These are phyloP conservation scores for Dysphania ambrosioides DNA, from an alignment of 148 eudicot genomes.

Conservation along the genomic window DNA sequence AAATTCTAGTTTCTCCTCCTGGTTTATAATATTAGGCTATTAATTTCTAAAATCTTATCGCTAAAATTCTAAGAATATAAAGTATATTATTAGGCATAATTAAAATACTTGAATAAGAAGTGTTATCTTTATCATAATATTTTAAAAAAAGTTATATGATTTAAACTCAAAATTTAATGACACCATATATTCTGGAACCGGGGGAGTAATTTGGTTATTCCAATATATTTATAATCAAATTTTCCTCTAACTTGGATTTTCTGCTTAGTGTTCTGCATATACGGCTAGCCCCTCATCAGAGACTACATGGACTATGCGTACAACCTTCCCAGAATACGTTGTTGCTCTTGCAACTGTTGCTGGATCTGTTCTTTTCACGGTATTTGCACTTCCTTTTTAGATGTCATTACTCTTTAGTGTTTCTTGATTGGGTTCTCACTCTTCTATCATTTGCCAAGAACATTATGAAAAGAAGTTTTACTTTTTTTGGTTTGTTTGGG, in stretches of 20 bases:
- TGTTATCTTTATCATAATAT: neutral
- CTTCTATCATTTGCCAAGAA: neutral
- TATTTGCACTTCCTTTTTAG: conserved; percentile 34
- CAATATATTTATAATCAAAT: neutral
- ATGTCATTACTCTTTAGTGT: neutral
- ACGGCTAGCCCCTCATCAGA: conserved; percentile 72
- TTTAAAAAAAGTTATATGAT: neutral
- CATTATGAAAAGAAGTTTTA: neutral
- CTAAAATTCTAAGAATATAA: no score
- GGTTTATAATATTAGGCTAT: no score
- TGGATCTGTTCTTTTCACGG: conserved; percentile 95
- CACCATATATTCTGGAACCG: neutral
- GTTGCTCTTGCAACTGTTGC: conserved; percentile 95
- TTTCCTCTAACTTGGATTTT: conserved; percentile 15
- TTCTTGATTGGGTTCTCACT: neutral
- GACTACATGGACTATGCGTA: conserved; percentile 93
- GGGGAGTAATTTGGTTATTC: neutral
- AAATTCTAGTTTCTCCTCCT: neutral
- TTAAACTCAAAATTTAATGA: neutral
- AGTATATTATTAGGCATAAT: no score
- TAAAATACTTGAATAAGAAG: no score
- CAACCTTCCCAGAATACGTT: conserved; percentile 94
- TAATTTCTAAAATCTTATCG: no score
- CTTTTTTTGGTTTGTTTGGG: neutral
- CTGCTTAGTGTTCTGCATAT: conserved; percentile 77